phyloP scores from a whole-genome alignment of 768 basidiomycete genomes.

The Plicaturopsis crispa region DNA sequence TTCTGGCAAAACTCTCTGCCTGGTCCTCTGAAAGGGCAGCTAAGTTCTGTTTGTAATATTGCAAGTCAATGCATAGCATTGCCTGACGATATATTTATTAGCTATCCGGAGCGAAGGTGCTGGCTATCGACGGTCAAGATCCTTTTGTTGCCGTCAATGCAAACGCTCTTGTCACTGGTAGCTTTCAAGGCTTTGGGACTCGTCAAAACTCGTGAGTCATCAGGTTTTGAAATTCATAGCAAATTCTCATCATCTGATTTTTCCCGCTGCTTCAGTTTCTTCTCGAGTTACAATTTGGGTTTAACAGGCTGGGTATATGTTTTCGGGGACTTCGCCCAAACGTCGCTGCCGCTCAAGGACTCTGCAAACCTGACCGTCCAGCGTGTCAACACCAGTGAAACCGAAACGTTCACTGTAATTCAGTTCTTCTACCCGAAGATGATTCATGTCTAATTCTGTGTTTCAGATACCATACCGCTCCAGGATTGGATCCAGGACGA shows the following conservation, averaged over 20 bases:
- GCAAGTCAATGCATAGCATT: too few relatives aligned
- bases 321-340: slow-evolving; percentile 48
- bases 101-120: slow-evolving; percentile 43
- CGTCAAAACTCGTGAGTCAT: too few relatives aligned
- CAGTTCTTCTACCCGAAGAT: neutral
- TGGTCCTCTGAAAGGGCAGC: slow-evolving; percentile 35
- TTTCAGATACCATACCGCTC: slow-evolving; percentile 51
- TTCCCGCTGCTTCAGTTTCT: too few relatives aligned
- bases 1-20: slow-evolving; percentile 50
- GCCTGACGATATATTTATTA: slow-evolving; percentile 8
- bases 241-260: too few relatives aligned
- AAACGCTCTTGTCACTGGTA: slow-evolving; percentile 42
- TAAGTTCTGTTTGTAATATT: slow-evolving; percentile 35
- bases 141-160: slow-evolving; percentile 44
- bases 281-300: slow-evolving; percentile 33
- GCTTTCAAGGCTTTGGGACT: slow-evolving; percentile 46
- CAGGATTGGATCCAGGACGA: slow-evolving; percentile 35
- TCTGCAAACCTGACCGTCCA: slow-evolving; percentile 39
- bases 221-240: too few relatives aligned
- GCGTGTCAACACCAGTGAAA: slow-evolving; percentile 26
- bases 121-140: slow-evolving; percentile 41
- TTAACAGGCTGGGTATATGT: slow-evolving; percentile 32
- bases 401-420: slow-evolving; percentile 39
- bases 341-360: slow-evolving; percentile 44
- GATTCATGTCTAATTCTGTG: slow-evolving; percentile 18